Evolutionary conservation across 1,284 basidiomycete species (phyloP).

Genomic region (Retiboletus flavoniger): DNA sequence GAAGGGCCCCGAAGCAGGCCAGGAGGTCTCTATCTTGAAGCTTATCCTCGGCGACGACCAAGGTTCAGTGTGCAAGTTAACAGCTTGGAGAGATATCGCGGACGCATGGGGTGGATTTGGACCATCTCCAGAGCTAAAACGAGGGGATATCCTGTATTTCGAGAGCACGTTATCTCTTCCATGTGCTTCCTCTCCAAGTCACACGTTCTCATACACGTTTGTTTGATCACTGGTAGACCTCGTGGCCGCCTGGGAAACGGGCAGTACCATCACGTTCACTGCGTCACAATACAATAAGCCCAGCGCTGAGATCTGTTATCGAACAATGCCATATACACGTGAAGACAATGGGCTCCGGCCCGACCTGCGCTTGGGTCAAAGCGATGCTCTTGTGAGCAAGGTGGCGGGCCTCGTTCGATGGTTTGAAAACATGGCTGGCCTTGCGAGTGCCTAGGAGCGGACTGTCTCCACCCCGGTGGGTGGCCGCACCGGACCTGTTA

Average conservation of each 20-base stretch:
- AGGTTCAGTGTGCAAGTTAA: slow-evolving; percentile 63
- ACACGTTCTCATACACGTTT: slow-evolving; percentile 23
- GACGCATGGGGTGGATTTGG: slow-evolving; percentile 63
- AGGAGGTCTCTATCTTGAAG: slow-evolving; percentile 61
- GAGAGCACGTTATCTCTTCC: slow-evolving; percentile 50
- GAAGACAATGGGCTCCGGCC: slow-evolving; percentile 63
- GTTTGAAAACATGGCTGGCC: slow-evolving; percentile 67
- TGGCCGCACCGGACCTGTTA: slow-evolving; percentile 10
- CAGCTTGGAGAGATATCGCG: slow-evolving; percentile 73
- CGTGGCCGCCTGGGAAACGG: slow-evolving; percentile 43
- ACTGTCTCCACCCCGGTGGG: slow-evolving; percentile 14
- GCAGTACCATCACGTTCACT: slow-evolving; percentile 47
- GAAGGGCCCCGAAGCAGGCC: slow-evolving; percentile 63
- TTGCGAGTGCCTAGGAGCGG: slow-evolving; percentile 29
- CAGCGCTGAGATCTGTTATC: slow-evolving; percentile 65
- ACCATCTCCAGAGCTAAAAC: slow-evolving; percentile 43
- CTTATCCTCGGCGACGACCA: slow-evolving; percentile 68
- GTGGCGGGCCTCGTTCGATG: slow-evolving; percentile 66
- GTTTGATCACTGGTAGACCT: slow-evolving; percentile 44
- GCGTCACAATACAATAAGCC: slow-evolving; percentile 66
- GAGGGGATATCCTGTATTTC: slow-evolving; percentile 67
- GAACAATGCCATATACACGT: slow-evolving; percentile 65
- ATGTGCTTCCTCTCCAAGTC: slow-evolving; percentile 4
- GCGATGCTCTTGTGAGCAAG: slow-evolving; percentile 63
- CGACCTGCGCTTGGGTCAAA: slow-evolving; percentile 66